Conservation (phyloP, 1,284 basidiomycete genomes). For the Pseudomicrostroma phylloplanum region DNA sequence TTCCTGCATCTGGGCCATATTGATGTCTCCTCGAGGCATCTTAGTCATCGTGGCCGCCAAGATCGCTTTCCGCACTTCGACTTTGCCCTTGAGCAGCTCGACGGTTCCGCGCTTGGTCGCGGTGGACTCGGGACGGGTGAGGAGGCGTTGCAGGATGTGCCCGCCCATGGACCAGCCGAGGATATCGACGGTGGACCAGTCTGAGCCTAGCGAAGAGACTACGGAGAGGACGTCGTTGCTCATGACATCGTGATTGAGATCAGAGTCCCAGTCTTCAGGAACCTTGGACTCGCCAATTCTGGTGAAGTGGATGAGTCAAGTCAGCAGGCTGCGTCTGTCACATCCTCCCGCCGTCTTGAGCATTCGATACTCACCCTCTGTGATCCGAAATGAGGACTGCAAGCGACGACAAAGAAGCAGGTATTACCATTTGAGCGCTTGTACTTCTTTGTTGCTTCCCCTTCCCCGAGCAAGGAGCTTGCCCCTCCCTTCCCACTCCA, state of each 20-base stretch:
- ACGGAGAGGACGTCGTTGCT: conserved; percentile 35
- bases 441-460: no score
- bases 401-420: neutral
- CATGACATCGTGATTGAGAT: conserved; percentile 33
- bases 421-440: no score
- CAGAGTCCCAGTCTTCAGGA: conserved; percentile 27
- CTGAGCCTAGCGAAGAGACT: conserved; percentile 18
- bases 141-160: conserved; percentile 35
- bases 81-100: conserved; percentile 10
- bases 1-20: conserved; percentile 14
- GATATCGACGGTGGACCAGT: conserved; percentile 22
- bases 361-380: conserved; percentile 24
- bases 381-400: conserved; percentile 40
- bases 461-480: neutral
- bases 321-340: no score
- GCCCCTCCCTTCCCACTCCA: neutral
- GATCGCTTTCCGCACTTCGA: conserved; percentile 31
- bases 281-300: conserved; percentile 27
- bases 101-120: conserved; percentile 11
- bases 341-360: no score
- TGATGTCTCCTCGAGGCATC: conserved; percentile 34
- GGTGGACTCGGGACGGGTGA: conserved; percentile 21
- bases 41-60: conserved; percentile 43
- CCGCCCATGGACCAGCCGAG: conserved; percentile 49
- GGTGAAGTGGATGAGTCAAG: no score